Evolutionary conservation across 2,329 filamentous ascomycete genomes (phyloP).

Genomic region (Passalora sequoiae): DNA sequence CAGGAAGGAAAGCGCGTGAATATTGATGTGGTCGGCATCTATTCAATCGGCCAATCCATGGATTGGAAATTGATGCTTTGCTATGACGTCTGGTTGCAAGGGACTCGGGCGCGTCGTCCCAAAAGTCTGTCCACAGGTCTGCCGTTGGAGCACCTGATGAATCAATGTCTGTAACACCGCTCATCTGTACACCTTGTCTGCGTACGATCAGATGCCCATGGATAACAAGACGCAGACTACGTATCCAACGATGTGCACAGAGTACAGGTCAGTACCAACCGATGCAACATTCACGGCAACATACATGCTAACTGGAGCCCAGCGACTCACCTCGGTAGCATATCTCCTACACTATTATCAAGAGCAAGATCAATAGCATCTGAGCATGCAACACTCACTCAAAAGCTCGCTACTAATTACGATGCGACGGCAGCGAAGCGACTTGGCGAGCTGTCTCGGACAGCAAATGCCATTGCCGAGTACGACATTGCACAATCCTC

Average conservation of each 20-base stretch:
- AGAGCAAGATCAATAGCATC: slow-evolving; percentile 51
- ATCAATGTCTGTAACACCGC: slow-evolving; percentile 12
- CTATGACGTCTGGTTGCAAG: too few relatives aligned
- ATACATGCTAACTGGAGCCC: not conserved
- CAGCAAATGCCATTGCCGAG: slow-evolving; percentile 50
- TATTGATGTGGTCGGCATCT: too few relatives aligned
- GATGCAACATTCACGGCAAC: not conserved
- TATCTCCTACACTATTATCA: slow-evolving; percentile 53
- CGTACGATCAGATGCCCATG: slow-evolving; percentile 9
- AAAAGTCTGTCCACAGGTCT: too few relatives aligned
- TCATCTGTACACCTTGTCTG: slow-evolving; percentile 14
- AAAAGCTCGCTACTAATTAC: slow-evolving; percentile 51
- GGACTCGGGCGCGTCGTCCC: too few relatives aligned
- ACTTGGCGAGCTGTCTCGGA: slow-evolving; percentile 50
- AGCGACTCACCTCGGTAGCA: slow-evolving; percentile 24
- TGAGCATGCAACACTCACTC: slow-evolving; percentile 52
- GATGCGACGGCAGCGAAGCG: slow-evolving; percentile 54
- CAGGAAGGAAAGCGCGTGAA: too few relatives aligned
- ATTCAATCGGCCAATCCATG: too few relatives aligned
- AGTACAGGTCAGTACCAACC: slow-evolving; percentile 18
- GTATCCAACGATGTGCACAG: slow-evolving; percentile 11
- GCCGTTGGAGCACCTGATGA: too few relatives aligned
- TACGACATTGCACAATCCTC: slow-evolving; percentile 57
- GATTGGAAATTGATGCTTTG: too few relatives aligned
- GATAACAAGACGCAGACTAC: slow-evolving; percentile 7